Base-by-base conservation (phyloP, 352 stramenopile species). In the Phytophthora cryptogea region DNA sequence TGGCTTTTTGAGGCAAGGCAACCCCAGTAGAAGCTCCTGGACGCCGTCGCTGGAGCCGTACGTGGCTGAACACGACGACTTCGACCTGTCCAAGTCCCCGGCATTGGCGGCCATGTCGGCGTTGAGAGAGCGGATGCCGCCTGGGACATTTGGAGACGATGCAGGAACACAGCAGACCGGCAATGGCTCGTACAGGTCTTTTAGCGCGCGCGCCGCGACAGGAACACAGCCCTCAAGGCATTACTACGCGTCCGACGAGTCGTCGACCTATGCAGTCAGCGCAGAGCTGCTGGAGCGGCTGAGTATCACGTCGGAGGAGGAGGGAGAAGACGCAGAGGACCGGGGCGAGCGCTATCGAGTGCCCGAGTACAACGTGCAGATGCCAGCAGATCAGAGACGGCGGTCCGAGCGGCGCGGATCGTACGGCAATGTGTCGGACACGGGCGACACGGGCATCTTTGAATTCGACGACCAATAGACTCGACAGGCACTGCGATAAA, bases 391-490 rank as follows among this genome's bases (percentile, higher is more conserved):
- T 45, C 40, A 66, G 54, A 61, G 65, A 58, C 54, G 50, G 37
- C 59, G 72, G 26, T 46, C 66, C 9, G 78, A 88, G 27, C 70
- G 80, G 33, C 72, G 76, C 8, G 72, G 68, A 6, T 90, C 81
- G 27, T 88, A 80, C 50, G 63, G 71, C 32, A 83, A 65, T 57
- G 54, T 75, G 40, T 80, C 74, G 57, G 74, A 80, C 64, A 53
- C 49, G 5, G 66, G 68, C 32, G 80, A 90, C 50, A 70, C 76
- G 30, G 81, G 75, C 49, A 83, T 90, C 53, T 90, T 90, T 70
- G 68, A 88, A 73, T 89, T 90, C 65, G 81, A 90, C 67, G 80
- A 90, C 40, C 77, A 86, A 66, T 83, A 76, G 70, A 72, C 50
- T 66, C 42, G 58, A 49, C 66, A 67, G 50, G n/a, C 26, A 69